Conservation (phyloP, 345 rosid species). For the Brassica incana region DNA sequence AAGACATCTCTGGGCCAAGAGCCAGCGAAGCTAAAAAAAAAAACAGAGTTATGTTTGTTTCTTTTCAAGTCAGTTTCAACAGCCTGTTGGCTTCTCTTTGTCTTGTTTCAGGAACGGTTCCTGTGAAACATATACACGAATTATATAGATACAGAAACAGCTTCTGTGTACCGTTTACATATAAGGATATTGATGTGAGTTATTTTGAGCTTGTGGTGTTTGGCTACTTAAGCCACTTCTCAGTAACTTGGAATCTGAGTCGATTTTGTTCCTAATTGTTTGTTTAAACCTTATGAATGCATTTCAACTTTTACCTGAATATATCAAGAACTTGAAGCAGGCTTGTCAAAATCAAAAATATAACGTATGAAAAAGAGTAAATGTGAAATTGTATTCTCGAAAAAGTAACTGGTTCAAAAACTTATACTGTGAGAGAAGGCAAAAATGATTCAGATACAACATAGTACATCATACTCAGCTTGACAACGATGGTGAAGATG, state of each 20-base stretch:
- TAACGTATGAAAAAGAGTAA: background rate
- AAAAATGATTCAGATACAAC: slow-evolving; percentile 34
- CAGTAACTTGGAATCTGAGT: slow-evolving; percentile 17
- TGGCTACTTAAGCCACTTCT: slow-evolving; percentile 35
- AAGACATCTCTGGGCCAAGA: slow-evolving; percentile 37
- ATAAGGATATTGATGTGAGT: slow-evolving; percentile 16
- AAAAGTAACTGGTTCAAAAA: slow-evolving; percentile 2
- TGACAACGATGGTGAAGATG: background rate
- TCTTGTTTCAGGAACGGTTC: slow-evolving; percentile 33
- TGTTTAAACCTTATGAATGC: background rate
- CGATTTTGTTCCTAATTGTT: slow-evolving; percentile 12
- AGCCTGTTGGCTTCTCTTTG: slow-evolving; percentile 30
- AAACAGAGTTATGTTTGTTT: background rate
- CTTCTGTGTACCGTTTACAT: slow-evolving; percentile 27
- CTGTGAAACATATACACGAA: slow-evolving; percentile 29
- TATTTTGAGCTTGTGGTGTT: background rate
- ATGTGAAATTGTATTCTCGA: background rate
- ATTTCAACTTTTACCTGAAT: slow-evolving; percentile 7
- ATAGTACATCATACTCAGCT: background rate
- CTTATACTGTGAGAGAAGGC: slow-evolving; percentile 11
- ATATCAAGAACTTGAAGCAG: background rate
- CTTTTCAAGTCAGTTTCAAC: slow-evolving; percentile 26
- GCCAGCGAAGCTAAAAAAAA: slow-evolving; percentile 28
- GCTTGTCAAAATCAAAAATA: background rate
- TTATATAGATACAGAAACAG: slow-evolving; percentile 34